Evolutionary conservation across 2,329 filamentous ascomycete species (phyloP).

Genomic region (Drechslerella stenobrocha): DNA sequence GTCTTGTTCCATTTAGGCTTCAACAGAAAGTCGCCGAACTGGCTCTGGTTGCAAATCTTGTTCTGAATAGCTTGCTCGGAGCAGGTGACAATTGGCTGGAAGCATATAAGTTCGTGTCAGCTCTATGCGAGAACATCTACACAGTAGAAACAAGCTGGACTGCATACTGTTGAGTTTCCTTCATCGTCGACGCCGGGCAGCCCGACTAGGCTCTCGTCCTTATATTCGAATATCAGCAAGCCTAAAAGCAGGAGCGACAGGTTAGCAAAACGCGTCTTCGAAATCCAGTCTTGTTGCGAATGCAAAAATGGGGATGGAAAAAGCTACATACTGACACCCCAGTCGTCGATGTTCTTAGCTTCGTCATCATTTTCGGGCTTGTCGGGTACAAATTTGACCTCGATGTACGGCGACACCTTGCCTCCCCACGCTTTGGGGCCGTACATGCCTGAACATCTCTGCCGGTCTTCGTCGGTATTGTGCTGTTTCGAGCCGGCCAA

Average conservation of each 20-base stretch:
- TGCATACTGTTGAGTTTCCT: slow-evolving; percentile 22
- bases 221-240: slow-evolving; percentile 80
- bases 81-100: slow-evolving; percentile 69
- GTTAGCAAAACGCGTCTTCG: slow-evolving; percentile 71
- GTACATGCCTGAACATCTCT: slow-evolving; percentile 73
- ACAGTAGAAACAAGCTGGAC: not conserved
- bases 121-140: slow-evolving; percentile 45
- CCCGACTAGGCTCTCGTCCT: slow-evolving; percentile 67
- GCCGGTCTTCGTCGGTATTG: slow-evolving; percentile 63
- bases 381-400: slow-evolving; percentile 56
- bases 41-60: slow-evolving; percentile 72
- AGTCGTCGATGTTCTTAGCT: slow-evolving; percentile 59
- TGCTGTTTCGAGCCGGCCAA: slow-evolving; percentile 56
- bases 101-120: slow-evolving; percentile 51
- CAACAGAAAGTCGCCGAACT: slow-evolving; percentile 83
- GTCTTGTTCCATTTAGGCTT: slow-evolving; percentile 72
- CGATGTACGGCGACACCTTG: slow-evolving; percentile 67
- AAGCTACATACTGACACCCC: slow-evolving; percentile 61
- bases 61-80: slow-evolving; percentile 69
- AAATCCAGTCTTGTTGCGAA: not conserved
- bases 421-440: slow-evolving; percentile 70
- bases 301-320: too few relatives aligned
- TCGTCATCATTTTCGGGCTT: slow-evolving; percentile 59
- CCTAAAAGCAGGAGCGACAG: slow-evolving; percentile 60
- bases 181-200: slow-evolving; percentile 13